Evolutionary conservation across 2,329 filamentous ascomycete species (phyloP).

Genomic region (Apiospora kogelbergensis): DNA sequence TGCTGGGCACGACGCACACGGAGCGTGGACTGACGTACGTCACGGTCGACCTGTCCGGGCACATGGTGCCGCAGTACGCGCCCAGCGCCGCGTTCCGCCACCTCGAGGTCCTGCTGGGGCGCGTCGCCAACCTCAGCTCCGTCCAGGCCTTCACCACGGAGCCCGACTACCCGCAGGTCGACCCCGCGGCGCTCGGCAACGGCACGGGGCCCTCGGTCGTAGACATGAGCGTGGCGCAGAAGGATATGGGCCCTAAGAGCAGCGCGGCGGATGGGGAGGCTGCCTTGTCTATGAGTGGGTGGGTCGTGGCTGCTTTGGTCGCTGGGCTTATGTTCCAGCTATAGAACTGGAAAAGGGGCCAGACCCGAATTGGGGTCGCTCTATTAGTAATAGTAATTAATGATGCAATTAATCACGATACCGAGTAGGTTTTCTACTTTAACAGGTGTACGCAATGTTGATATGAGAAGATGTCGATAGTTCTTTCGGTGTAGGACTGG

Average conservation of each 20-base stretch:
- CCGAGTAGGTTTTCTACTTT: rapidly evolving
- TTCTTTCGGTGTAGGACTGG: not conserved
- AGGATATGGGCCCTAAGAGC: not conserved
- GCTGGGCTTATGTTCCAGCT: not conserved
- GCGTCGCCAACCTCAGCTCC: constrained; percentile 48
- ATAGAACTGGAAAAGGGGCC: not conserved
- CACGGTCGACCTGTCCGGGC: constrained; percentile 52
- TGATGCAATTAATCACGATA: not conserved
- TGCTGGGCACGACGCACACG: constrained; percentile 68
- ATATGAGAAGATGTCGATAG: too few relatives aligned
- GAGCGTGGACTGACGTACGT: constrained; percentile 77
- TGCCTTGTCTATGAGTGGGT: not conserved
- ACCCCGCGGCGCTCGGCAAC: constrained; percentile 24
- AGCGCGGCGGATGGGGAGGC: not conserved
- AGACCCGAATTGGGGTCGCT: not conserved
- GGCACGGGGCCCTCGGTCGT: constrained; percentile 26
- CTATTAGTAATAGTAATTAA: not conserved
- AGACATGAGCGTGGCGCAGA: not conserved
- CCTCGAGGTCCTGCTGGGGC: constrained; percentile 73
- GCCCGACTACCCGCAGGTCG: constrained; percentile 25
- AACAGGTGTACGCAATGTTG: too few relatives aligned
- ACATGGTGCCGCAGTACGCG: constrained; percentile 69
- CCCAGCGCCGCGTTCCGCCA: constrained; percentile 69
- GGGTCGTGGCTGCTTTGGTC: not conserved
- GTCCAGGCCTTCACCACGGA: constrained; percentile 28